Evolutionary conservation across 1,139 yeast genomes (phyloP).

Genomic region (Scheffersomyces insectosa): DNA sequence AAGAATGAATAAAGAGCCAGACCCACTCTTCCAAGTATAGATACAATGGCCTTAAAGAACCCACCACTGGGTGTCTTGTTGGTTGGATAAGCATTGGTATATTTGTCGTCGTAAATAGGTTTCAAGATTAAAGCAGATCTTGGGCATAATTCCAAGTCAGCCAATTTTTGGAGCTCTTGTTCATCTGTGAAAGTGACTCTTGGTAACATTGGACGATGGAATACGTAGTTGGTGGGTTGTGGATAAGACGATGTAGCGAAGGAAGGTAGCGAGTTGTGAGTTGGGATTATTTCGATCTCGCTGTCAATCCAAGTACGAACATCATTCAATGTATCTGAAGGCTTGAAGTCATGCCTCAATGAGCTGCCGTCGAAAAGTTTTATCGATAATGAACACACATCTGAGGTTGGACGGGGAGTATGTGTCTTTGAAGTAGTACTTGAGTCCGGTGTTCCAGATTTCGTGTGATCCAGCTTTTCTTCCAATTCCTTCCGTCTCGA

Average conservation of each 20-base stretch:
- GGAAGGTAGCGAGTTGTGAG: conserved; percentile 30
- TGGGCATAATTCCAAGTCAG: conserved; percentile 56
- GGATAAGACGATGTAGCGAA: conserved; percentile 37
- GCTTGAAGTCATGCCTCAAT: conserved; percentile 42
- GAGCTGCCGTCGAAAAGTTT: conserved; percentile 58
- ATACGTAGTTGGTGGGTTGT: conserved; percentile 37
- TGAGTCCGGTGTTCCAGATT: conserved; percentile 7
- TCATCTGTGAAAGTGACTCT: conserved; percentile 42
- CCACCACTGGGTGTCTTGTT: conserved; percentile 14
- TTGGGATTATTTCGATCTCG: conserved; percentile 39
- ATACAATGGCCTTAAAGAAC: conserved; percentile 15
- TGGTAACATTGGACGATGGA: conserved; percentile 40
- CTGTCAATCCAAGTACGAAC: conserved; percentile 67
- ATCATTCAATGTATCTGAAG: conserved; percentile 45
- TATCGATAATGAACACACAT: conserved; percentile 46
- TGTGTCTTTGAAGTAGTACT: conserved; percentile 2
- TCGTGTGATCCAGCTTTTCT: conserved; percentile 1
- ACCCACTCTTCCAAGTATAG: conserved; percentile 20
- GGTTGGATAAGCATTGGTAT: conserved; percentile 15
- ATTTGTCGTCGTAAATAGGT: conserved; percentile 42
- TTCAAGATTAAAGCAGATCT: conserved; percentile 67
- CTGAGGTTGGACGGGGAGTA: conserved; percentile 2
- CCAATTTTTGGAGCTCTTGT: conserved; percentile 53
- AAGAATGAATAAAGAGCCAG: conserved; percentile 43
- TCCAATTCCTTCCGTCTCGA: conserved; percentile 9